Percentiles rank a stretch among this genome's conserved stretches.
Conservation (phyloP, 2,329 filamentous ascomycete genomes). For the Aspergillus uvarum region DNA sequence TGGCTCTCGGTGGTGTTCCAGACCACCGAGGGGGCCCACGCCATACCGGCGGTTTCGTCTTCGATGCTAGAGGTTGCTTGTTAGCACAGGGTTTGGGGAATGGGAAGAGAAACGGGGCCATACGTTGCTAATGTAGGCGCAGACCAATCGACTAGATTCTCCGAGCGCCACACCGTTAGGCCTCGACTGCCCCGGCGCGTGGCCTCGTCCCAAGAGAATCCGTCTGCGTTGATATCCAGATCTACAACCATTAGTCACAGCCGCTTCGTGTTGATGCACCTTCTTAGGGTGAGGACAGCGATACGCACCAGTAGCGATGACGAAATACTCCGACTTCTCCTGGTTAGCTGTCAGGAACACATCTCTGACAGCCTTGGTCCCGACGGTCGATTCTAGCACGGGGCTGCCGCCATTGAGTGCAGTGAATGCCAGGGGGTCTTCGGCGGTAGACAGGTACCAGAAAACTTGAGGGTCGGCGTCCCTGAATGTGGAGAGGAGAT, state of each 20-base stretch:
- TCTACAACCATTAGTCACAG: not conserved
- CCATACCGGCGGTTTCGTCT: conserved; percentile 4
- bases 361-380: not conserved
- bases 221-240: conserved; percentile 8
- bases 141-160: conserved; percentile 7
- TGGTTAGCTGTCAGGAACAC: conserved; percentile 5
- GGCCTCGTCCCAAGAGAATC: conserved; percentile 10
- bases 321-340: not conserved
- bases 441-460: conserved; percentile 7
- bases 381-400: not conserved
- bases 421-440: not conserved
- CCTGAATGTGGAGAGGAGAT: conserved; percentile 8
- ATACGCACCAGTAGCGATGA: conserved; percentile 3
- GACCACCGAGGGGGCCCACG: conserved; percentile 7
- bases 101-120: no score
- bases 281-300: not conserved
- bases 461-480: conserved; percentile 2
- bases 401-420: conserved; percentile 5
- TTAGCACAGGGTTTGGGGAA: no score
- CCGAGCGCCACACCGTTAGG: not conserved
- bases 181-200: conserved; percentile 5
- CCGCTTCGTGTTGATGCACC: no score
- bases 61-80: no score
- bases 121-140: not conserved
- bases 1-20: conserved; percentile 3